Evolutionary conservation across 176 grass and related monocot species (phyloP).

Genomic region (maize (Zea mays)): DNA sequence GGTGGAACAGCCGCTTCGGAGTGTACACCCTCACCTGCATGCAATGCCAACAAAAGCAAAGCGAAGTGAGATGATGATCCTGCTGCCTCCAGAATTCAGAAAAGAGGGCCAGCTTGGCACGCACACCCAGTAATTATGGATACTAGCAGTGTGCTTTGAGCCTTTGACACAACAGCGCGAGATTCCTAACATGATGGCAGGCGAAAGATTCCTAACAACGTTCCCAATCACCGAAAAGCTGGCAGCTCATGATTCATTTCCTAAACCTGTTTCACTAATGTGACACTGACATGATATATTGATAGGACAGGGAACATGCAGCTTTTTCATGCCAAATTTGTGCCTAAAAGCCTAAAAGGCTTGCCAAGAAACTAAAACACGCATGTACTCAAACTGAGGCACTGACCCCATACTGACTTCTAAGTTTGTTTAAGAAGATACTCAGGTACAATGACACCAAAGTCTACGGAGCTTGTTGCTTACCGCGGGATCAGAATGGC

Average conservation of each 20-base stretch:
- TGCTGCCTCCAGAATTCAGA: conserved; percentile 5
- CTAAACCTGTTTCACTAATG: conserved; percentile 33
- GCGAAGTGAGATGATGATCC: conserved; percentile 22
- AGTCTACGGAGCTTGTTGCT: conserved; percentile 36
- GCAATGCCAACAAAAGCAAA: not conserved
- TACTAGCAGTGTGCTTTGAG: no score
- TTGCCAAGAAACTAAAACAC: conserved; percentile 9
- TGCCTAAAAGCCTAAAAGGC: conserved; percentile 33
- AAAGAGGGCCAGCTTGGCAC: conserved; percentile 22
- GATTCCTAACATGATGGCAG: conserved; percentile 46
- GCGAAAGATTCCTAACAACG: conserved; percentile 47
- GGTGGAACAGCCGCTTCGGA: conserved; percentile 68
- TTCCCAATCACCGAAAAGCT: conserved; percentile 45
- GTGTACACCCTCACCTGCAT: conserved; percentile 81
- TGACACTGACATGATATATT: conserved; percentile 28
- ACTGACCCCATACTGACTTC: conserved; percentile 36
- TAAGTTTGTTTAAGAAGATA: not conserved
- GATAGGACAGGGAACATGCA: conserved; percentile 33
- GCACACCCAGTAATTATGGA: conserved; percentile 47
- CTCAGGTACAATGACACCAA: conserved; percentile 11
- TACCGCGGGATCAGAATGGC: conserved; percentile 99
- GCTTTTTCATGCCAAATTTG: conserved; percentile 39
- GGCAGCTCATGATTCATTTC: conserved; percentile 36
- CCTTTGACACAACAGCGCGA: conserved; percentile 47
- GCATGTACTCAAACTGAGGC: not conserved